Evolutionary conservation across 257 asterid species (phyloP).

Genomic region (Solanum chmielewskii): DNA sequence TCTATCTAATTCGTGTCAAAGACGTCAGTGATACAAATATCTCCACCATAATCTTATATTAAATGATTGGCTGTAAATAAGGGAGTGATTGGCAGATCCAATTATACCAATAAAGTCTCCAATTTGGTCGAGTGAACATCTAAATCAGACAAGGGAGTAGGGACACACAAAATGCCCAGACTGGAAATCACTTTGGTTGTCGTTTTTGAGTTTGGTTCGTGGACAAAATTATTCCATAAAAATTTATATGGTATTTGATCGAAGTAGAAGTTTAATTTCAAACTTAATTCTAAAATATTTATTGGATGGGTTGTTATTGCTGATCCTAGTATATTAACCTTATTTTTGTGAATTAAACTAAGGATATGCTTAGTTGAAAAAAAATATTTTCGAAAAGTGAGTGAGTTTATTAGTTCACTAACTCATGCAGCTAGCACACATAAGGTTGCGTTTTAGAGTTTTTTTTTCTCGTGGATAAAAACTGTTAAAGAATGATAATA

Average conservation of each 20-base stretch:
- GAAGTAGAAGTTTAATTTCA: too few species aligned
- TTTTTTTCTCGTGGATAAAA: background rate
- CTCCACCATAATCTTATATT: background rate
- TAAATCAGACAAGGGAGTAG: background rate
- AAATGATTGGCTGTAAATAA: background rate
- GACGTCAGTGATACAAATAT: background rate
- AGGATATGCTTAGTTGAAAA: background rate
- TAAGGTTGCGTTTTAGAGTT: background rate
- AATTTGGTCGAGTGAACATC: background rate
- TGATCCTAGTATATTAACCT: too few species aligned
- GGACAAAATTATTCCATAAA: too few species aligned
- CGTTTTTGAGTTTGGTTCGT: background rate
- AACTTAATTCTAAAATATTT: too few species aligned
- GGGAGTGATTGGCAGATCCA: background rate
- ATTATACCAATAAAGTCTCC: background rate
- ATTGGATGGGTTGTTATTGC: too few species aligned
- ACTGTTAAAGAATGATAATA: background rate
- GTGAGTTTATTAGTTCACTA: background rate
- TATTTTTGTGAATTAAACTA: background rate
- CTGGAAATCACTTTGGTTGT: background rate
- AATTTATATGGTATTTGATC: too few species aligned
- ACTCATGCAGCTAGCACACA: background rate
- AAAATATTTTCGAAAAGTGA: background rate
- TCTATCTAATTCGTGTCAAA: background rate
- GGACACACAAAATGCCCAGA: background rate